Base-by-base conservation (phyloP, 352 stramenopile species). In the Paralagenidium karlingii region DNA sequence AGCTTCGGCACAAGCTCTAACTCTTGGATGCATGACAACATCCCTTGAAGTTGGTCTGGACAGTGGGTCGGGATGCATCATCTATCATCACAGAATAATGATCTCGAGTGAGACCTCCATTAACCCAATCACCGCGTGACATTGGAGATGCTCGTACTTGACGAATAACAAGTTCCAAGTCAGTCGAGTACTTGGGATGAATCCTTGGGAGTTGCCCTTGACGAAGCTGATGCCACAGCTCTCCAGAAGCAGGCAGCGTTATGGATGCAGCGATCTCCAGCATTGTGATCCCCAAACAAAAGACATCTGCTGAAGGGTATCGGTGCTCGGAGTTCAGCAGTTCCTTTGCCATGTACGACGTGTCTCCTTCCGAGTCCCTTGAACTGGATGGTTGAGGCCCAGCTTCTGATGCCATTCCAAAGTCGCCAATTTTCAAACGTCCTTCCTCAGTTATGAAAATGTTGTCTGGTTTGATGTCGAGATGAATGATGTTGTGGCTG, bases 401-500 rank as follows among this genome's bases (percentile, higher is more conserved):
- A 2, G 53, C 49, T 25, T 74, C 59, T 8, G 65, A 75, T 0
- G 90, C 86, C 49, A 97, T 80, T 16, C 94, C 94, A 45, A 98
- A 96, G 57, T 98, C 94, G 11, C 79, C 83, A 38, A 95, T 65
- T 49, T 94, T 93, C 16, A 95, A 38, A 11, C 37, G 24, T 1
- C 79, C 78, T 15, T 74, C 38, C 12, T 58, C 43, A 2, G 67
- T 65, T 21, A 94, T 76, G 49, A 98, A 96, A 38, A 98, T 82
- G 49, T 98, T 98, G n/a, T 91, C 87, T 10, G 92, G 90, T 52
- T 98, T 98, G 47, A 98, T 87, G 49, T 98, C 94, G 33, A 96
- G 65, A 48, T 98, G 94, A 15, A 98, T 83, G 24, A 98, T 74
- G 0, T 65, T 52, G 37, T 92, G 65, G 1, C 67, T 69, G 58